Conservation (phyloP, 2,329 filamentous ascomycete genomes). For the Sclerotinia spermophila region DNA sequence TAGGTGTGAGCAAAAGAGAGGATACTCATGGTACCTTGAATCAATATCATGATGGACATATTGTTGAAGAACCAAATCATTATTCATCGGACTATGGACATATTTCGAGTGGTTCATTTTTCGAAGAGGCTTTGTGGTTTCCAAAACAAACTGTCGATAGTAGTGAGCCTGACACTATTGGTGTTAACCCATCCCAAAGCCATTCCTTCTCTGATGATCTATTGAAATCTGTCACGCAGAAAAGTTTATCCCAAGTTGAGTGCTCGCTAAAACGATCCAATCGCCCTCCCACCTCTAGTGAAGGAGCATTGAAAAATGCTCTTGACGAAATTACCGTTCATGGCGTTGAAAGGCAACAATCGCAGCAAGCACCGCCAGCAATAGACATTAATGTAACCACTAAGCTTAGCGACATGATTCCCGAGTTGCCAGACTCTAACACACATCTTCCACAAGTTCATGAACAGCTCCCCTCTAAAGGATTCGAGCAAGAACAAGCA, state of each 20-base stretch:
- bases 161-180: not conserved
- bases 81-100: constrained; percentile 10
- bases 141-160: not conserved
- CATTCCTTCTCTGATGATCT: not conserved
- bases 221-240: not conserved
- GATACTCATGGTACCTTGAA: not conserved
- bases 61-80: not conserved
- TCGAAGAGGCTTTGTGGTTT: constrained; percentile 22
- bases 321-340: not conserved
- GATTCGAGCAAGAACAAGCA: not conserved
- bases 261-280: not conserved
- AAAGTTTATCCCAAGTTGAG: not conserved
- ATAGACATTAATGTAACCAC: not conserved
- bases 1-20: not conserved
- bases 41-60: not conserved
- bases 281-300: constrained; percentile 20
- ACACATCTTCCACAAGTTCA: not conserved
- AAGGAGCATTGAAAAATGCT: not conserved
- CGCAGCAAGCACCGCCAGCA: not conserved
- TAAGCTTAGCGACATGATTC: not conserved
- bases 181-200: not conserved
- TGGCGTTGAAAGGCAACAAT: not conserved
- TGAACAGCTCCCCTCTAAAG: not conserved
- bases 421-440: not conserved
- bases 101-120: constrained; percentile 17